These are phyloP conservation scores for Cladosporium halotolerans DNA, from an alignment of 2,329 filamentous ascomycete genomes.

Conservation along the genomic window DNA sequence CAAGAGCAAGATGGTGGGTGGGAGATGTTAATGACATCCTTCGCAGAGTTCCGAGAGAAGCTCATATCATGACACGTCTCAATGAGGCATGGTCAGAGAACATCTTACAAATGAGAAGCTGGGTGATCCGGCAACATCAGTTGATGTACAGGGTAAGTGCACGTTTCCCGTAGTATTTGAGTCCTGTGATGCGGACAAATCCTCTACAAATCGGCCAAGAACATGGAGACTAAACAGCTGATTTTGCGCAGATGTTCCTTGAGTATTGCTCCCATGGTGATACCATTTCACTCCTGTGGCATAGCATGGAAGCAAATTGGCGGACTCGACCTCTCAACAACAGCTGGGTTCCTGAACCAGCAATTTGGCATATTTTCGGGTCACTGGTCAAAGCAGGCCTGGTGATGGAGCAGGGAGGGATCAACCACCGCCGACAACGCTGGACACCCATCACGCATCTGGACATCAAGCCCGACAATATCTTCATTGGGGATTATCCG, in stretches of 20 bases:
- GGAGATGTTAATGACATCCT: neutral
- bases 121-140: neutral
- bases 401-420: slow-evolving; percentile 13
- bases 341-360: slow-evolving; percentile 13
- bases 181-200: neutral
- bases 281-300: neutral
- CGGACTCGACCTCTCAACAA: neutral
- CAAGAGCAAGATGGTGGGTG: neutral
- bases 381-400: slow-evolving; percentile 15
- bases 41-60: neutral
- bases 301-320: neutral
- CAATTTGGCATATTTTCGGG: slow-evolving; percentile 15
- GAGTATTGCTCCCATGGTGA: neutral
- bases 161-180: neutral
- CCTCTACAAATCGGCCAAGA: too few species aligned
- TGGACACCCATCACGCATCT: slow-evolving; percentile 51
- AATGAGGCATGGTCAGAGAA: neutral
- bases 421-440: neutral
- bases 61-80: neutral
- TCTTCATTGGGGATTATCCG: neutral
- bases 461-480: slow-evolving; percentile 81
- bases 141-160: neutral
- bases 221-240: neutral
- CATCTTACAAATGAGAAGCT: neutral
- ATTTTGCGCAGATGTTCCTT: neutral